These are phyloP conservation scores for Trichoderma afroharzianum DNA, from an alignment of 2,329 filamentous ascomycete genomes.

Conservation along the genomic window DNA sequence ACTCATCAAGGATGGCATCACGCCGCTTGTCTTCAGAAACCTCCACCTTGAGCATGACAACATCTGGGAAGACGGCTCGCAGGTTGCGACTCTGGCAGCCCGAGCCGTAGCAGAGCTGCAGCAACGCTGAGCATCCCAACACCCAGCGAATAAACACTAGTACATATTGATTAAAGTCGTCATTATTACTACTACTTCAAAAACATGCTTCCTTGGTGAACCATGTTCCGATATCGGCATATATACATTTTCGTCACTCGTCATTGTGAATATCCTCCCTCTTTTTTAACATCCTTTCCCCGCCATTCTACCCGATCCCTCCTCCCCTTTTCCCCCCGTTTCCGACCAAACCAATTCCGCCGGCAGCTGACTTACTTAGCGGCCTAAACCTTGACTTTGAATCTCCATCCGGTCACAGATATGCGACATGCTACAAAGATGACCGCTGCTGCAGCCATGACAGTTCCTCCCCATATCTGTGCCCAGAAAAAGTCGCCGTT, in stretches of 20 bases:
- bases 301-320: background rate
- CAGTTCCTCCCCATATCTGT: conserved; percentile 45
- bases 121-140: background rate
- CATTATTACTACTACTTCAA: conserved; percentile 1
- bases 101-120: conserved; percentile 15
- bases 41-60: conserved; percentile 59
- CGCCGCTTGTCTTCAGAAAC: conserved; percentile 35
- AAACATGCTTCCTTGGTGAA: background rate
- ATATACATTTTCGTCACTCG: background rate
- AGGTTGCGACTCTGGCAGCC: conserved; percentile 49
- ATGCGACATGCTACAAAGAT: conserved; percentile 33
- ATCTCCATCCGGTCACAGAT: conserved; percentile 35
- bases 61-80: conserved; percentile 57
- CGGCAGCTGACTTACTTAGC: background rate
- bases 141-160: background rate
- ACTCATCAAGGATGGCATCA: conserved; percentile 39
- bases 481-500: conserved; percentile 41
- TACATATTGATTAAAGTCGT: background rate
- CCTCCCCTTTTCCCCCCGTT: background rate
- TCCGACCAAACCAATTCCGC: background rate
- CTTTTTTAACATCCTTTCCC: background rate
- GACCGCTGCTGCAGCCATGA: conserved; percentile 35
- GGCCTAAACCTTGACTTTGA: conserved; percentile 34
- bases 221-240: conserved; percentile 11
- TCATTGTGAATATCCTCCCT: background rate